These are phyloP conservation scores for Umbelopsis sp. DNA, from an alignment of 371 early-diverging fungal genomes.

Conservation along the genomic window DNA sequence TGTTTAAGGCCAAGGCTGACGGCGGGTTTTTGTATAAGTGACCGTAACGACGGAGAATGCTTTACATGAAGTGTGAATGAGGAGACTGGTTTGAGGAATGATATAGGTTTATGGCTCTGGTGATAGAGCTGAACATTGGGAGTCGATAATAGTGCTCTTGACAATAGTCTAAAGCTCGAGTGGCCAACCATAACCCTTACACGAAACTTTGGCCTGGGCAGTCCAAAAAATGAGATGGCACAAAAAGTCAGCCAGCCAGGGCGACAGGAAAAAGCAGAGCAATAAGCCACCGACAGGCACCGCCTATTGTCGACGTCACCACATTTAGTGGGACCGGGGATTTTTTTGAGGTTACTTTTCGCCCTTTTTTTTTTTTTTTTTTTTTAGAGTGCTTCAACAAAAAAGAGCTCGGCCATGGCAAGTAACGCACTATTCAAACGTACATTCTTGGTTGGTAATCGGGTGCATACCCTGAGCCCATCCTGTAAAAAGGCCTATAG, in stretches of 20 bases:
- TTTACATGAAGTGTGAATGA: background rate
- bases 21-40: background rate
- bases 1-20: constrained; percentile 2
- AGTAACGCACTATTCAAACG: background rate
- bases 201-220: background rate
- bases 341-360: background rate
- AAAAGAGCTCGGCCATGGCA: background rate
- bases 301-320: background rate
- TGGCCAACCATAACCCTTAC: background rate
- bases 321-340: background rate
- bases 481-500: background rate
- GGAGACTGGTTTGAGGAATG: background rate
- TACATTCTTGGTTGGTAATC: background rate
- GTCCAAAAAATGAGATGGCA: no score
- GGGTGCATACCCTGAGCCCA: background rate
- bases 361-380: background rate
- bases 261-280: background rate
- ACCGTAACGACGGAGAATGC: background rate
- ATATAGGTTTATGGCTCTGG: no score
- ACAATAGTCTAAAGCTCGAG: constrained; percentile 1
- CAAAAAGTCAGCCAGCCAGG: no score
- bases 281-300: background rate
- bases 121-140: background rate
- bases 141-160: background rate
- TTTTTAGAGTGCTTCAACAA: no score